Evolutionary conservation across 805 yeast species (phyloP).

Genomic region (Ogataea henricii): DNA sequence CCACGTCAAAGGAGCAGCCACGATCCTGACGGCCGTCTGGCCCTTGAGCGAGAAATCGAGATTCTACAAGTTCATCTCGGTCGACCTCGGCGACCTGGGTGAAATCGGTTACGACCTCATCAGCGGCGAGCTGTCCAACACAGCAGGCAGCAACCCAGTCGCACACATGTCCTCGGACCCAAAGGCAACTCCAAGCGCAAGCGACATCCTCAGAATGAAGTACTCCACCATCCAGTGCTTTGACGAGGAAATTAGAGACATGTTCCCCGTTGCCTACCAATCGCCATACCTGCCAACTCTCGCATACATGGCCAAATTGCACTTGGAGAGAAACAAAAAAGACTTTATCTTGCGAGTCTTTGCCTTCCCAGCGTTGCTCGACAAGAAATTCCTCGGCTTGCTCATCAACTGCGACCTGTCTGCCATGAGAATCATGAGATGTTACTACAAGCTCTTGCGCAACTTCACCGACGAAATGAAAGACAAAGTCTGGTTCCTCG

Average conservation of each 20-base stretch:
- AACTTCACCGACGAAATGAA: constrained; percentile 85
- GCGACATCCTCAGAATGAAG: constrained; percentile 28
- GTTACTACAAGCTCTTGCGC: constrained; percentile 79
- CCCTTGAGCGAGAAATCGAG: constrained; percentile 73
- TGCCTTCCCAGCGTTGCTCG: constrained; percentile 91
- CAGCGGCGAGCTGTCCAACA: constrained; percentile 36
- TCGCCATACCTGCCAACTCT: constrained; percentile 88
- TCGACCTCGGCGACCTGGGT: constrained; percentile 87
- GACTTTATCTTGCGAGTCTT: constrained; percentile 86
- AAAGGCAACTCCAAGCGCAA: constrained; percentile 10
- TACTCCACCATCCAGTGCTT: constrained; percentile 73
- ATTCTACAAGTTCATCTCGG: constrained; percentile 72
- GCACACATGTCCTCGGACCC: constrained; percentile 5
- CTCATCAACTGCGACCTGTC: constrained; percentile 82
- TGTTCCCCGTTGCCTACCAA: constrained; percentile 80
- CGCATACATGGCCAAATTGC: constrained; percentile 81
- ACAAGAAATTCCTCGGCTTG: constrained; percentile 72
- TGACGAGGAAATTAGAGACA: constrained; percentile 79
- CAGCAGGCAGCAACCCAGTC: constrained; percentile 19
- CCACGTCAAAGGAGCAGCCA: constrained; percentile 96
- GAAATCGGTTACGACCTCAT: constrained; percentile 51
- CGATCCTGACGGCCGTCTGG: constrained; percentile 95
- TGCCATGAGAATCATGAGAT: constrained; percentile 89
- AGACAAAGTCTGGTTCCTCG: constrained; percentile 90
- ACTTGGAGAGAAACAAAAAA: constrained; percentile 77